Evolutionary conservation across 352 stramenopile species (phyloP), one percentile per base, ranked within the genome.

Genomic region (Globisporangium irregulare): DNA sequence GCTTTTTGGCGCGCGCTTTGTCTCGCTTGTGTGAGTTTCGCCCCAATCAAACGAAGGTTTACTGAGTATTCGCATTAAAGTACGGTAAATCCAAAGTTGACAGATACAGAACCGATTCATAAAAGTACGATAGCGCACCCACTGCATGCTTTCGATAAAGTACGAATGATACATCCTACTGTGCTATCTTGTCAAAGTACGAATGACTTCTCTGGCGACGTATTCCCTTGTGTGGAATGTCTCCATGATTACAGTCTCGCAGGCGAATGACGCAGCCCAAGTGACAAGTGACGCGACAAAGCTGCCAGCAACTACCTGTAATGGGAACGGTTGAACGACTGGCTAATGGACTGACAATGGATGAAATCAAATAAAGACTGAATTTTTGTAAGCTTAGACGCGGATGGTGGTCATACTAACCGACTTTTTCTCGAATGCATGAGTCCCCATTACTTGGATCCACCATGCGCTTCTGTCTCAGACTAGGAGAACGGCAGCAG

Each of bases 61-160:
- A 76, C 69, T 41, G 43, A 12, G 2, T 10, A 12, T 24, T 0
- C n/a, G 32, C 62, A 12, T 20, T 25, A 73, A 61, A 46, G 18
- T 61, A 61, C 55, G 29, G 15, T 29, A 14, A 20, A 61, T 60
- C 27, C 2, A 60, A 51, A 51, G 18, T 1, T 6, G 18, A 24
- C 3, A n/a, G 9, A 10, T 18, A 46, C 29, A 27, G 27, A 8
- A 43, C 2, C 1, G 8, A 25, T 3, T 7, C 20, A 9, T 5
- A 18, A 60, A 86, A 74, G 77, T 86, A 70, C 76, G 76, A 79
- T 5, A 7, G 18, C 4, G 18, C 6, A 24, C 4, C 2, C 18
- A 24, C 43, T 51, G 43, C 18, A 9, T 12, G 7, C 0, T 12
- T 20, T 51, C 18, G 18, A 57, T 14, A 29, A 58, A 29, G 25